A percentile compares a stretch with the other conserved stretches of the same genome.
These are phyloP conservation scores for Saccharomycopsis sp. DNA, from an alignment of 805 yeast species.

Conservation along the genomic window DNA sequence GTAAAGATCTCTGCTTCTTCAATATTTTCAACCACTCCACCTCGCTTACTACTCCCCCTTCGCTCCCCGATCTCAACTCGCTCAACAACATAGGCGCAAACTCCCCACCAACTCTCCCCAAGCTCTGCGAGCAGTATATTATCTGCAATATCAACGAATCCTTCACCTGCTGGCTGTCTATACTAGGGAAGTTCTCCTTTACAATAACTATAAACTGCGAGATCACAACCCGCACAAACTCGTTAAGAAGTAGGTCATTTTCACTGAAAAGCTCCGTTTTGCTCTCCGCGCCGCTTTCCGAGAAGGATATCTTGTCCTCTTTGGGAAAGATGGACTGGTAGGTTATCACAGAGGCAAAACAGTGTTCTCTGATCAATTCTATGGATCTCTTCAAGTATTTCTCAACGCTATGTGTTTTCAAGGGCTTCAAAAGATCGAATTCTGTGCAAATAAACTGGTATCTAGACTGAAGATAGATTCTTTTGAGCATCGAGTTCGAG, in stretches of 20 bases:
- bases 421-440: conserved; percentile 48
- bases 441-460: conserved; percentile 60
- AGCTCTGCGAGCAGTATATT: conserved; percentile 81
- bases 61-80: conserved; percentile 28
- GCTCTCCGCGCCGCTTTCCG: conserved; percentile 24
- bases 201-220: conserved; percentile 29
- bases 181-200: conserved; percentile 28
- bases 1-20: conserved; percentile 37
- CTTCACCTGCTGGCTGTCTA: conserved; percentile 35
- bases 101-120: conserved; percentile 64
- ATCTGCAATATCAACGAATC: conserved; percentile 76
- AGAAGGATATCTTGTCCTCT: conserved; percentile 1
- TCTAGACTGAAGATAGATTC: conserved; percentile 61
- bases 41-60: conserved; percentile 26
- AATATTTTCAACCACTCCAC: conserved; percentile 38
- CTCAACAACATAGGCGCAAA: conserved; percentile 51
- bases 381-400: conserved; percentile 70
- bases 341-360: conserved; percentile 65
- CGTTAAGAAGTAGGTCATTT: conserved; percentile 30
- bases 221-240: conserved; percentile 31
- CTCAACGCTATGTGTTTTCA: conserved; percentile 44
- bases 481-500: conserved; percentile 35
- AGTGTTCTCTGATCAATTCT: conserved; percentile 79
- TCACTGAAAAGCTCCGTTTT: conserved; percentile 23
- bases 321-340: conserved; percentile 56